Percentiles rank a stretch among this genome's conserved stretches.
These are phyloP conservation scores for Physcia stellaris DNA, from an alignment of 495 filamentous ascomycete species.

Conservation along the genomic window DNA sequence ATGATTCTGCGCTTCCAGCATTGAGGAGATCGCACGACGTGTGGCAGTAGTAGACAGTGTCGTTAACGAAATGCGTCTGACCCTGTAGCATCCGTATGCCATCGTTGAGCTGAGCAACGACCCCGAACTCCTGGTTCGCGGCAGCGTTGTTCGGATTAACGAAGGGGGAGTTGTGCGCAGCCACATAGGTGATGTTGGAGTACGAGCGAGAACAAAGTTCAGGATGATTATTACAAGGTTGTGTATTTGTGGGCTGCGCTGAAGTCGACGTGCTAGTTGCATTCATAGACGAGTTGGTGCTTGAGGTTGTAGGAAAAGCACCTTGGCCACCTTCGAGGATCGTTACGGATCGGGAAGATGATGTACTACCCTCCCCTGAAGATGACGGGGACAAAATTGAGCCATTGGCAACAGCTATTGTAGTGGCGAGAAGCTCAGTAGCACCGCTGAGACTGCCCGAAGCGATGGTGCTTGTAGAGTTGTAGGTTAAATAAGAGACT, in stretches of 20 bases:
- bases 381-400: constrained; percentile 10
- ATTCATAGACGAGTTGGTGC: constrained; percentile 17
- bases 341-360: constrained; percentile 24
- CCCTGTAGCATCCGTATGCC: constrained; percentile 84
- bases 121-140: constrained; percentile 60
- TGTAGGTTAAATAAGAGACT: constrained; percentile 10
- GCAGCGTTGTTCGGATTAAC: constrained; percentile 51
- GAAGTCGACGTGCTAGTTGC: constrained; percentile 33
- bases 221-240: constrained; percentile 75
- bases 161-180: constrained; percentile 83
- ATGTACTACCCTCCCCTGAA: constrained; percentile 13
- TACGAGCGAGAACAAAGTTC: constrained; percentile 74
- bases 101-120: constrained; percentile 67
- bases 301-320: constrained; percentile 13
- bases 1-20: constrained; percentile 60
- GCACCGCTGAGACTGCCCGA: constrained; percentile 7
- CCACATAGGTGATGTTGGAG: constrained; percentile 80
- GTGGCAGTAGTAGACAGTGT: constrained; percentile 53
- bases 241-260: constrained; percentile 42
- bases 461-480: constrained; percentile 7
- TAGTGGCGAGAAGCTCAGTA: constrained; percentile 5
- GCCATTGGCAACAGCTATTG: constrained; percentile 18
- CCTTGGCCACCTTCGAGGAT: constrained; percentile 30
- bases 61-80: constrained; percentile 57
- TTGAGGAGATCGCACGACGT: constrained; percentile 69